Evolutionary conservation across 1,284 basidiomycete species (phyloP).

Genomic region (Lentinus polychrous): DNA sequence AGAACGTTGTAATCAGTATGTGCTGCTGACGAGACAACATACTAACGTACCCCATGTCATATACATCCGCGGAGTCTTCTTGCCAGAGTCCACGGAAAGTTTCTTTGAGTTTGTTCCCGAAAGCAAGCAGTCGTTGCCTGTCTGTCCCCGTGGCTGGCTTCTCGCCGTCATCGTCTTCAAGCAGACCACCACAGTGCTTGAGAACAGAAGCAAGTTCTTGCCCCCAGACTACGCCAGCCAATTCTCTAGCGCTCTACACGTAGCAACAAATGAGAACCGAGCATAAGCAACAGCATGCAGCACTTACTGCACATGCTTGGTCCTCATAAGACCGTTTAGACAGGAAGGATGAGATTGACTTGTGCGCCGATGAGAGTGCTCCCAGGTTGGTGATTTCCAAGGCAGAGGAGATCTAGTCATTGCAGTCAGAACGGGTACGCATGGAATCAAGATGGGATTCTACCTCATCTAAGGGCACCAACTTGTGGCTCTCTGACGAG

Average conservation of each 20-base stretch:
- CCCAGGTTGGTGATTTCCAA: constrained; percentile 48
- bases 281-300: background rate
- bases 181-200: constrained; percentile 41
- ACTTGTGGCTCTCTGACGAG: constrained; percentile 17
- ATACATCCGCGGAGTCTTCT: constrained; percentile 58
- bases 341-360: constrained; percentile 57
- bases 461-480: constrained; percentile 67
- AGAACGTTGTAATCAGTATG: background rate
- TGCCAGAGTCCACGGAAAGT: constrained; percentile 66
- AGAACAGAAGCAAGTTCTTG: constrained; percentile 65
- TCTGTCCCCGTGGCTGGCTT: constrained; percentile 19
- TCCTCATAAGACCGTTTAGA: constrained; percentile 66
- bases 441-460: background rate
- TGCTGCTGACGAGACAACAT: background rate
- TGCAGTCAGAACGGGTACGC: background rate
- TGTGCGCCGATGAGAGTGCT: constrained; percentile 52
- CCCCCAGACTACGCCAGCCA: constrained; percentile 66
- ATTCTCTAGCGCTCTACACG: constrained; percentile 66
- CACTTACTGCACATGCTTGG: constrained; percentile 66
- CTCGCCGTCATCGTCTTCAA: constrained; percentile 29
- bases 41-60: constrained; percentile 60
- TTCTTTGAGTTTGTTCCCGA: constrained; percentile 50
- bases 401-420: constrained; percentile 50
- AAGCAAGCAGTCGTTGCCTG: constrained; percentile 31
- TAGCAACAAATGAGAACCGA: constrained; percentile 2